These are phyloP conservation scores for Xylaria telfairii DNA, from an alignment of 495 filamentous ascomycete species.

Conservation along the genomic window DNA sequence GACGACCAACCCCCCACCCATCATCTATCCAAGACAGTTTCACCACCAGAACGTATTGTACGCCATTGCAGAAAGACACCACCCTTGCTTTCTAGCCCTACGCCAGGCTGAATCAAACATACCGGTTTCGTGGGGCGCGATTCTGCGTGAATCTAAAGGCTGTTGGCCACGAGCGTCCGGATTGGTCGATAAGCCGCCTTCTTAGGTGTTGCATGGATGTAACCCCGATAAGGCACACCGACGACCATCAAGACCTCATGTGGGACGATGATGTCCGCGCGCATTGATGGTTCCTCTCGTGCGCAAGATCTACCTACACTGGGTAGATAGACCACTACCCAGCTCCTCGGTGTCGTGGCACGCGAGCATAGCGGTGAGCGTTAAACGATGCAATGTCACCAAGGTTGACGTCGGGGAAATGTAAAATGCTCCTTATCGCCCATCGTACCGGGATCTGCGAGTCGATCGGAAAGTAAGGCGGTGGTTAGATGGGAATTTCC, in stretches of 20 bases:
- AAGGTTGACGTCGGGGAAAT: neutral
- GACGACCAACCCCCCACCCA: constrained; percentile 5
- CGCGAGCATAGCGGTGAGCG: neutral
- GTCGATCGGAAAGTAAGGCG: neutral
- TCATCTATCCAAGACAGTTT: neutral
- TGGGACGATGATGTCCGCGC: neutral
- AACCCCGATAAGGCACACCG: constrained; percentile 14
- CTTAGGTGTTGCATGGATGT: constrained; percentile 14
- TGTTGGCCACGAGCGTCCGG: neutral
- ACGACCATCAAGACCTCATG: neutral
- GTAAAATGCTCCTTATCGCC: neutral
- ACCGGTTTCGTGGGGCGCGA: constrained; percentile 7
- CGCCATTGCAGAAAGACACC: constrained; percentile 5
- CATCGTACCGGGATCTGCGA: neutral
- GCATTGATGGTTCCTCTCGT: neutral
- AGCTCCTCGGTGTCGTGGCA: neutral
- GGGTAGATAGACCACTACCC: neutral
- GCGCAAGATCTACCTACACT: neutral
- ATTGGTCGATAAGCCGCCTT: constrained; percentile 23
- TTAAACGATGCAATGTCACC: neutral
- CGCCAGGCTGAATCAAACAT: constrained; percentile 6
- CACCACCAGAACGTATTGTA: neutral
- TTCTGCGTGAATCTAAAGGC: neutral
- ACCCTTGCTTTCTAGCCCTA: neutral
- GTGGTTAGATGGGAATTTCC: constrained; percentile 4